A percentile compares a stretch with the other conserved stretches of the same genome.
Evolutionary conservation across 768 basidiomycete species (phyloP).

Genomic region (Suillus variegatus): DNA sequence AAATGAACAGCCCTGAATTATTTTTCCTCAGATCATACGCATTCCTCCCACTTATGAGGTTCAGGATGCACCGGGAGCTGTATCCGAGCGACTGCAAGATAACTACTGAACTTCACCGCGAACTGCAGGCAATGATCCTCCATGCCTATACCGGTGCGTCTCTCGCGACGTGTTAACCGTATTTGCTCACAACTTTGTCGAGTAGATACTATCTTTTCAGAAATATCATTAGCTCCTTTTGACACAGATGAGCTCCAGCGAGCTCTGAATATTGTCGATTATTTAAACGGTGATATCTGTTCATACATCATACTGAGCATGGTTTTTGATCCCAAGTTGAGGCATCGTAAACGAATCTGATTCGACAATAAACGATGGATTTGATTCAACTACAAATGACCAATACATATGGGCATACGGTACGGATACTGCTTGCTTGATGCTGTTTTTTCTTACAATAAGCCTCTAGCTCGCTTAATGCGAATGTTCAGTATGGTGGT

Average conservation of each 20-base stretch:
- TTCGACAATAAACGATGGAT: no score
- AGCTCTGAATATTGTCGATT: slow-evolving; percentile 3
- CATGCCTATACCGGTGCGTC: not conserved
- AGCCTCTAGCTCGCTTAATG: slow-evolving; percentile 6
- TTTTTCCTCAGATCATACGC: no score
- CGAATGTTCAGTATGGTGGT: slow-evolving; percentile 2
- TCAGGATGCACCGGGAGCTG: not conserved
- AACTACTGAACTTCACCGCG: not conserved
- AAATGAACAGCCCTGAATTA: not conserved
- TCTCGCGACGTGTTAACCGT: not conserved
- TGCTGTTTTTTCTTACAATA: no score
- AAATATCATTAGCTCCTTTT: slow-evolving; percentile 11
- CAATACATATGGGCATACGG: not conserved
- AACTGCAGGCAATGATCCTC: not conserved
- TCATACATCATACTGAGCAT: not conserved
- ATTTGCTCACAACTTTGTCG: not conserved
- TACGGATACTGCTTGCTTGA: not conserved
- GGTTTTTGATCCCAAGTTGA: not conserved
- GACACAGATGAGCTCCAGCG: slow-evolving; percentile 6
- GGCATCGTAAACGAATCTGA: not conserved
- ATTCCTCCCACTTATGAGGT: not conserved
- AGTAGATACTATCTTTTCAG: slow-evolving; percentile 4
- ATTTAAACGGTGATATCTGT: not conserved
- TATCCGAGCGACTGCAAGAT: slow-evolving; percentile 1
- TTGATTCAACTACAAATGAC: not conserved